phyloP scores from a whole-genome alignment of 2,329 filamentous ascomycete species.

The Fusarium transvaalense region DNA sequence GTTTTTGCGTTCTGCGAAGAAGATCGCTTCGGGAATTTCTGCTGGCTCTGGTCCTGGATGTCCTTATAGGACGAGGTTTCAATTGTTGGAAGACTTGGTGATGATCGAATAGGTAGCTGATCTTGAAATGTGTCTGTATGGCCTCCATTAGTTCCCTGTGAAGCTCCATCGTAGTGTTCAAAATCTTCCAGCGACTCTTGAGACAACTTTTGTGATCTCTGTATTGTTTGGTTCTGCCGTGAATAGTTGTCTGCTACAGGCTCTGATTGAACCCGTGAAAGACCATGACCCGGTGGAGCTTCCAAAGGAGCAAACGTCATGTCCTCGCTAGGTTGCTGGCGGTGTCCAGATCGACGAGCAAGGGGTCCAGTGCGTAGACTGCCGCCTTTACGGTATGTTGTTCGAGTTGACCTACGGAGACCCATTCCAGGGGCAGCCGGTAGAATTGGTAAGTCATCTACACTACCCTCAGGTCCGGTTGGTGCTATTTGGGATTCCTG shows the following conservation, averaged over 20 bases:
- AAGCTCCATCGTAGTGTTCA: conserved; percentile 59
- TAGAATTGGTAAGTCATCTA: conserved; percentile 87
- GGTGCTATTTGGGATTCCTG: conserved; percentile 65
- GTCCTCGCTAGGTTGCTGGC: conserved; percentile 71
- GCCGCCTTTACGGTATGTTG: conserved; percentile 87
- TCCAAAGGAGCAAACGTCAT: conserved; percentile 56
- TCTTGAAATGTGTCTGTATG: conserved; percentile 49
- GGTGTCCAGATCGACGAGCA: conserved; percentile 76
- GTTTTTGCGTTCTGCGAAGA: conserved; percentile 66
- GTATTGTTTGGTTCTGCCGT: conserved; percentile 64
- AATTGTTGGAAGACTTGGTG: conserved; percentile 62
- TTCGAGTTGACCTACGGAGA: conserved; percentile 89
- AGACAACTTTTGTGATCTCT: conserved; percentile 63
- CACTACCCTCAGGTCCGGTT: conserved; percentile 56
- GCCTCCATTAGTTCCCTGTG: conserved; percentile 51
- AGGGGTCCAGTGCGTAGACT: conserved; percentile 85
- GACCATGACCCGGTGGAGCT: conserved; percentile 62
- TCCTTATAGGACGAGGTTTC: conserved; percentile 71
- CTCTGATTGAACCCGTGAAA: conserved; percentile 78
- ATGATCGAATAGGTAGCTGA: conserved; percentile 52
- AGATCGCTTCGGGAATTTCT: conserved; percentile 64
- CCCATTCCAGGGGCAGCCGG: conserved; percentile 82
- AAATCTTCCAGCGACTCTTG: conserved; percentile 59
- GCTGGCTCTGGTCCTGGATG: conserved; percentile 44
- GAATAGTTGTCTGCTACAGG: conserved; percentile 69